Percentiles rank a stretch among this genome's conserved stretches.
Conservation (phyloP, 192 early-diverging fungal species). For the Coemansia asiatica region DNA sequence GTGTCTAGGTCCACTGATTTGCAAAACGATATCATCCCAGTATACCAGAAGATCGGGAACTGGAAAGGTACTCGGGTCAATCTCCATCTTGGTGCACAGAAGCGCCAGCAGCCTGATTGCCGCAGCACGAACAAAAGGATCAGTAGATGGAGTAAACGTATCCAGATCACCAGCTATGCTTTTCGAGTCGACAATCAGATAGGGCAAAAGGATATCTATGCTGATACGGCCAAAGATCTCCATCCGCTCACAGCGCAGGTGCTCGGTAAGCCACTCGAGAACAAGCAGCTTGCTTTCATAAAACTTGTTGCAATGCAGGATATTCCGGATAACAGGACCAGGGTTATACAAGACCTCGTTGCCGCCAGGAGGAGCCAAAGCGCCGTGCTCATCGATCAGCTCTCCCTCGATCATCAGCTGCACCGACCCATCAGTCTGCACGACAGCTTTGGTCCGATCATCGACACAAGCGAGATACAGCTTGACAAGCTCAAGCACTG, state of each 20-base stretch:
- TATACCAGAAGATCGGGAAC: constrained; percentile 25
- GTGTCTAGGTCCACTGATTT: constrained; percentile 14
- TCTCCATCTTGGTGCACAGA: constrained; percentile 38
- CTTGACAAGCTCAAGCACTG: constrained; percentile 36
- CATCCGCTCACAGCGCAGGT: constrained; percentile 27
- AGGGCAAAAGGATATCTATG: constrained; percentile 22
- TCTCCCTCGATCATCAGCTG: constrained; percentile 30
- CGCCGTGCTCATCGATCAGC: constrained; percentile 24
- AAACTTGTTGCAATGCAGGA: constrained; percentile 31
- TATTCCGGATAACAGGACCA: constrained; percentile 20
- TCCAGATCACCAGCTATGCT: neutral
- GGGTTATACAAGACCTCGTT: constrained; percentile 37
- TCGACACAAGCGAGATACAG: constrained; percentile 45
- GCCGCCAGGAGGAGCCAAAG: constrained; percentile 2
- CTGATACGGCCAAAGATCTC: constrained; percentile 32
- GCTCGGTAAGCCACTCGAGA: constrained; percentile 47
- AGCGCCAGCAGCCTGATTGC: constrained; percentile 33
- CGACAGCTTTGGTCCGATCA: constrained; percentile 24
- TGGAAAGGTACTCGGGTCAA: constrained; percentile 24
- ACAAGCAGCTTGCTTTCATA: constrained; percentile 46
- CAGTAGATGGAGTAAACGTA: constrained; percentile 4
- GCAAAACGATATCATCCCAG: constrained; percentile 33
- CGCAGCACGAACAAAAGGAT: constrained; percentile 37
- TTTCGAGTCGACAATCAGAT: constrained; percentile 16
- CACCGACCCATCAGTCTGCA: constrained; percentile 29